phyloP scores from a whole-genome alignment of 2,329 filamentous ascomycete genomes.

The Acrodontium crateriforme region DNA sequence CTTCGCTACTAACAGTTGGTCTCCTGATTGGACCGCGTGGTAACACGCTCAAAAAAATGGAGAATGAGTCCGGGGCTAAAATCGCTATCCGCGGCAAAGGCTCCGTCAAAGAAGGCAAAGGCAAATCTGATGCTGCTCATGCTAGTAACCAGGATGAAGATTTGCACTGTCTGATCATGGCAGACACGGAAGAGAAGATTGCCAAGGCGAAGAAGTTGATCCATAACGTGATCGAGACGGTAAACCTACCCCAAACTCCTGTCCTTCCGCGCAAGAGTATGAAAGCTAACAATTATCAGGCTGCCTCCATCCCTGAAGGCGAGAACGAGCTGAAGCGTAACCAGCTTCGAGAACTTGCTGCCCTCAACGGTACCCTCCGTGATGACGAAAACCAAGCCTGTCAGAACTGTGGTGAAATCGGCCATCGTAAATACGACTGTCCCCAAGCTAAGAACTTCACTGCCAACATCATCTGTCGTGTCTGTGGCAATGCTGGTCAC shows the following conservation, averaged over 20 bases:
- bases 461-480: slow-evolving; percentile 97
- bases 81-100: slow-evolving; percentile 99
- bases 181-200: slow-evolving; percentile 97
- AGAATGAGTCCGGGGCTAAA: slow-evolving; percentile 90
- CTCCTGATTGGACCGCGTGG: slow-evolving; percentile 99
- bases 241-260: slow-evolving; percentile 36
- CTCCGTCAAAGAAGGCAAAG: slow-evolving; percentile 99
- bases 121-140: slow-evolving; percentile 94
- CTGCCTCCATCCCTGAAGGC: slow-evolving; percentile 93
- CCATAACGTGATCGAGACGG: slow-evolving; percentile 97
- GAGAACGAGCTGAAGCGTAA: slow-evolving; percentile 99
- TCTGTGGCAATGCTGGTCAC: slow-evolving; percentile 94
- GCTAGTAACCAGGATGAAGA: slow-evolving; percentile 99
- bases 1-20: slow-evolving; percentile 80
- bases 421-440: slow-evolving; percentile 97
- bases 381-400: slow-evolving; percentile 99
- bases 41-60: slow-evolving; percentile 99
- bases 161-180: slow-evolving; percentile 98
- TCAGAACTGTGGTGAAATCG: slow-evolving; percentile 97
- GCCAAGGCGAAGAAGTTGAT: slow-evolving; percentile 98
- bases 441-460: slow-evolving; percentile 96
- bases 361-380: slow-evolving; percentile 95
- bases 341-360: slow-evolving; percentile 91
- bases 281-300: slow-evolving; percentile 38
- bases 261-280: neutral